Evolutionary conservation across 1,284 basidiomycete species (phyloP).

Genomic region (Hemileia vastatrix): DNA sequence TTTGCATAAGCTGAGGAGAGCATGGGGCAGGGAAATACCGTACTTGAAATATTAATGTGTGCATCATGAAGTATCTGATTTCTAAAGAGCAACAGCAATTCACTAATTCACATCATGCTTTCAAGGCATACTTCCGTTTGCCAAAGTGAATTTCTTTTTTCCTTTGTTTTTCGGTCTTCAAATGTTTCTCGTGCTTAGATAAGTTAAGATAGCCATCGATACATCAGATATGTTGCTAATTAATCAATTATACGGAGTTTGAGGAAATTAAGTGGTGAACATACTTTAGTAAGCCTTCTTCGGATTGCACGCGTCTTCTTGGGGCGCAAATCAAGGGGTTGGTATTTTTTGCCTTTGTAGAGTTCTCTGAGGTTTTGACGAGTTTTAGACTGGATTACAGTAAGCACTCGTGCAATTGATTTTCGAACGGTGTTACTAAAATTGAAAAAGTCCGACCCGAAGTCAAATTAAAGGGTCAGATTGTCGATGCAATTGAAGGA

Average conservation of each 20-base stretch:
- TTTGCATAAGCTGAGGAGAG: too few relatives aligned
- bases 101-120: constrained; percentile 50
- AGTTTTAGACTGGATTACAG: constrained; percentile 97
- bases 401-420: constrained; percentile 95
- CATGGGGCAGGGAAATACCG: too few relatives aligned
- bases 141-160: constrained; percentile 92
- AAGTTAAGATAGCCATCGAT: background rate
- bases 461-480: background rate
- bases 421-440: constrained; percentile 89
- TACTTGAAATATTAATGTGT: too few relatives aligned
- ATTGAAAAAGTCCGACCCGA: background rate
- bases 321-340: constrained; percentile 90
- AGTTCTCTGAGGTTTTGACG: constrained; percentile 93
- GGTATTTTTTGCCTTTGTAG: constrained; percentile 96
- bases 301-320: constrained; percentile 99
- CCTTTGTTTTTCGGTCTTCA: constrained; percentile 77
- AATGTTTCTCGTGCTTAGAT: constrained; percentile 62
- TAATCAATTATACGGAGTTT: constrained; percentile 2
- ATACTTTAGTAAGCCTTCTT: constrained; percentile 78
- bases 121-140: constrained; percentile 58
- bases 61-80: too few relatives aligned
- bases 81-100: too few relatives aligned
- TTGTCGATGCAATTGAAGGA: background rate
- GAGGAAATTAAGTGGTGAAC: constrained; percentile 32
- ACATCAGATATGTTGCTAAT: constrained; percentile 26